Percentiles rank a stretch among this genome's conserved stretches.
Evolutionary conservation across 2,329 filamentous ascomycete genomes (phyloP).

Genomic region (Colletotrichum viniferum): DNA sequence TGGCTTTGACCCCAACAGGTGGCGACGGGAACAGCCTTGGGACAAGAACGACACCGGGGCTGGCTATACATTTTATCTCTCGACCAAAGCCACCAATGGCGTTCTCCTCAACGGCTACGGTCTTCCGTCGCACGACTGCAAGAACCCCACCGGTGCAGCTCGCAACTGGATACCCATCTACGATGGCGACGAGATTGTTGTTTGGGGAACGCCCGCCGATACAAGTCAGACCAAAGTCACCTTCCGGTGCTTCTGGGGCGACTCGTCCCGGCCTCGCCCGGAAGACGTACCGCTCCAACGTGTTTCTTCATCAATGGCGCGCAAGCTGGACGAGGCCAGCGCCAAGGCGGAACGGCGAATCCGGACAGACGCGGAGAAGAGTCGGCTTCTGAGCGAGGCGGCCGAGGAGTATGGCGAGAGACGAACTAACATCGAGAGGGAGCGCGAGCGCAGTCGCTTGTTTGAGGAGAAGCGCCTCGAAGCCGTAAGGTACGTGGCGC

Average conservation of each 20-base stretch:
- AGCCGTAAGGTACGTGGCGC: conserved; percentile 44
- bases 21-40: conserved; percentile 50
- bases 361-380: conserved; percentile 41
- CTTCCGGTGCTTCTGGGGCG: conserved; percentile 63
- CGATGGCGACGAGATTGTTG: conserved; percentile 76
- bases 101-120: conserved; percentile 78
- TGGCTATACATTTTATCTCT: conserved; percentile 73
- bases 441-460: conserved; percentile 51
- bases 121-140: conserved; percentile 61
- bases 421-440: conserved; percentile 42
- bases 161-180: conserved; percentile 71
- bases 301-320: conserved; percentile 42
- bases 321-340: conserved; percentile 54
- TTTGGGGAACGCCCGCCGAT: conserved; percentile 62
- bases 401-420: conserved; percentile 49
- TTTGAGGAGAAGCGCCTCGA: conserved; percentile 56
- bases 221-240: conserved; percentile 45
- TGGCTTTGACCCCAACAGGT: conserved; percentile 64
- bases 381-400: conserved; percentile 46
- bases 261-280: conserved; percentile 49
- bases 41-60: conserved; percentile 45
- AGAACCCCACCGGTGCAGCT: conserved; percentile 59
- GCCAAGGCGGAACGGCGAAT: conserved; percentile 49
- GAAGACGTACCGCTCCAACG: conserved; percentile 38
- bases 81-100: conserved; percentile 77